Evolutionary conservation across 345 rosid species (phyloP).

Genomic region (Conringia planisiliqua): DNA sequence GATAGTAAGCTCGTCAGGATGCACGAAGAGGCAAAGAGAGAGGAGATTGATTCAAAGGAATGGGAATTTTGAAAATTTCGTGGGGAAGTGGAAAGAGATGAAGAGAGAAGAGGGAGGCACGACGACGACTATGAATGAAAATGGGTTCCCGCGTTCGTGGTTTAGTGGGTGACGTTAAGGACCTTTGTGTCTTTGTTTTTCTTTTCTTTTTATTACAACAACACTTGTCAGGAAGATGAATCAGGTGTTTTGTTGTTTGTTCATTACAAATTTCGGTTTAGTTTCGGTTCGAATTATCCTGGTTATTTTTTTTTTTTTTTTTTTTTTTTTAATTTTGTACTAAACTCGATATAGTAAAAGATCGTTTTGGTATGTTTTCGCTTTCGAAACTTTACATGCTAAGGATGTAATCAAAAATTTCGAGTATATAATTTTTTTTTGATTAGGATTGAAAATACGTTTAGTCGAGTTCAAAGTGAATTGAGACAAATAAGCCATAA

Average conservation of each 20-base stretch:
- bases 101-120: conserved; percentile 27
- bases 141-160: conserved; percentile 48
- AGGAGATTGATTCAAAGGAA: neutral
- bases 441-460: neutral
- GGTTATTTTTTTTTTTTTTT: too few relatives aligned
- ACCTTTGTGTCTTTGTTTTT: neutral
- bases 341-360: too few relatives aligned
- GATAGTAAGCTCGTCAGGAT: neutral
- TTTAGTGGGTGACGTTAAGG: conserved; percentile 20
- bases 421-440: too few relatives aligned
- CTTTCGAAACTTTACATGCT: too few relatives aligned
- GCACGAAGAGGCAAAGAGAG: neutral
- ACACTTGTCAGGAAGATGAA: neutral
- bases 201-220: neutral
- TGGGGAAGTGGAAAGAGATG: conserved; percentile 23
- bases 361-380: too few relatives aligned
- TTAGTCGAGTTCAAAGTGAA: too few relatives aligned
- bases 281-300: too few relatives aligned
- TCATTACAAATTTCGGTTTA: neutral
- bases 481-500: too few relatives aligned
- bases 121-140: conserved; percentile 19
- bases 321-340: too few relatives aligned
- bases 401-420: too few relatives aligned
- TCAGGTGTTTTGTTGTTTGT: too few relatives aligned
- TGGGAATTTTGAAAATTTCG: conserved; percentile 14